Conservation (phyloP, 2,329 filamentous ascomycete genomes). For the Aspergillus spinulosporus region DNA sequence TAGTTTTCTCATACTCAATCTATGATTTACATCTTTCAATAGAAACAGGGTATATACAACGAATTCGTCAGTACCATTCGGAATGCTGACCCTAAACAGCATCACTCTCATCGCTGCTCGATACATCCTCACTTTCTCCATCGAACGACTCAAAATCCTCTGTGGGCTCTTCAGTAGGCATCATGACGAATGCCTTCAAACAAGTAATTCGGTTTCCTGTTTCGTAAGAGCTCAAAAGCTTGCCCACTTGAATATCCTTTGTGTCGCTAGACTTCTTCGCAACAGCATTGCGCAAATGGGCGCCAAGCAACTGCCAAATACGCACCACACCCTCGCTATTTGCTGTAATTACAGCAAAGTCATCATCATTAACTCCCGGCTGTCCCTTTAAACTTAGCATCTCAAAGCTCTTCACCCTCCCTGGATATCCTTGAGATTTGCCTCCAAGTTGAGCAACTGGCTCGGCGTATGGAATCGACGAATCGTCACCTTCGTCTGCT, state of each 20-base stretch:
- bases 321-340: conserved; percentile 86
- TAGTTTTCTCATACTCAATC: conserved; percentile 2
- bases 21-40: conserved; percentile 16
- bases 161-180: conserved; percentile 57
- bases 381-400: conserved; percentile 53
- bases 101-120: conserved; percentile 32
- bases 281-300: conserved; percentile 30
- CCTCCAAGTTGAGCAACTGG: conserved; percentile 78
- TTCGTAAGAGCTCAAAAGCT: conserved; percentile 73
- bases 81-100: conserved; percentile 16
- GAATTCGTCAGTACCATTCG: neutral
- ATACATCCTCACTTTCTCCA: conserved; percentile 28
- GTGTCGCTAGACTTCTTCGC: conserved; percentile 21
- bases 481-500: conserved; percentile 47
- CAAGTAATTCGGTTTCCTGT: conserved; percentile 90
- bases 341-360: conserved; percentile 66
- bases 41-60: conserved; percentile 26
- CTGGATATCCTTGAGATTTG: conserved; percentile 62
- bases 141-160: conserved; percentile 41
- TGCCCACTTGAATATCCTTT: conserved; percentile 56
- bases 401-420: conserved; percentile 86
- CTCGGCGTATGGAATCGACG: conserved; percentile 60
- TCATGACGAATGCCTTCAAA: conserved; percentile 81
- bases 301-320: conserved; percentile 64
- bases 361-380: conserved; percentile 35